Percentiles rank a stretch among this genome's conserved stretches.
phyloP scores from a whole-genome alignment of 2,329 filamentous ascomycete genomes.

The Zalaria sp. region DNA sequence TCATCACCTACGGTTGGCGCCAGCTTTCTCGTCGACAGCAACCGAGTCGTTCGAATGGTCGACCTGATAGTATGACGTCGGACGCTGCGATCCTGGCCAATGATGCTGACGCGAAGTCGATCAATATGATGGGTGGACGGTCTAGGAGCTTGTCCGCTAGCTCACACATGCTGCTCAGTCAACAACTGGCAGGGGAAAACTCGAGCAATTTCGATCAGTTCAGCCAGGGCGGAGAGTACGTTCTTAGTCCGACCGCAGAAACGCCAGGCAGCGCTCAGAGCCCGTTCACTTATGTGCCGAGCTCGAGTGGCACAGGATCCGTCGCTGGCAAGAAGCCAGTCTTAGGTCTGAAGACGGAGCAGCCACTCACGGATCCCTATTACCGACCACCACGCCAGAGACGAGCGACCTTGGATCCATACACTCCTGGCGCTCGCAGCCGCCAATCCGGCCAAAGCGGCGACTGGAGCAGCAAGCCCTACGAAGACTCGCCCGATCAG shows the following conservation, averaged over 20 bases:
- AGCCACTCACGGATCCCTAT: constrained; percentile 52
- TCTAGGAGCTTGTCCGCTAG: constrained; percentile 47
- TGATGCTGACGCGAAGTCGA: constrained; percentile 50
- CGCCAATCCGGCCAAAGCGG: constrained; percentile 24
- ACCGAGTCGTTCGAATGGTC: constrained; percentile 34
- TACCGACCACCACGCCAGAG: constrained; percentile 72
- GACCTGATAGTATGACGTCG: constrained; percentile 66
- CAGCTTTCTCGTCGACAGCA: constrained; percentile 64
- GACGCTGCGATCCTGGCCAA: constrained; percentile 65
- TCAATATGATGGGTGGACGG: constrained; percentile 38
- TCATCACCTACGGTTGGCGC: constrained; percentile 60
- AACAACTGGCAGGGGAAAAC: constrained; percentile 22
- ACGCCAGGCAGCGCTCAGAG: constrained; percentile 61
- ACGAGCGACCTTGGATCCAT: constrained; percentile 44
- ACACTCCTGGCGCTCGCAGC: constrained; percentile 27
- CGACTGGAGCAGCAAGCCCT: constrained; percentile 31
- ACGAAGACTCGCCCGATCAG: constrained; percentile 27
- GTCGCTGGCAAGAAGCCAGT: constrained; percentile 32
- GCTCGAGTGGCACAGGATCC: constrained; percentile 29
- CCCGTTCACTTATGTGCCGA: constrained; percentile 54
- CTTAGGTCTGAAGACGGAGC: constrained; percentile 16
- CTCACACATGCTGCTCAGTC: constrained; percentile 46
- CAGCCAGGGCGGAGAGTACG: constrained; percentile 38
- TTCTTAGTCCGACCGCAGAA: constrained; percentile 32
- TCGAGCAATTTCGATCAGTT: constrained; percentile 39